Evolutionary conservation across 164 flowering plant genomes (phyloP), one percentile per base, ranked within the genome.

Genomic region (Magnolia sinica): DNA sequence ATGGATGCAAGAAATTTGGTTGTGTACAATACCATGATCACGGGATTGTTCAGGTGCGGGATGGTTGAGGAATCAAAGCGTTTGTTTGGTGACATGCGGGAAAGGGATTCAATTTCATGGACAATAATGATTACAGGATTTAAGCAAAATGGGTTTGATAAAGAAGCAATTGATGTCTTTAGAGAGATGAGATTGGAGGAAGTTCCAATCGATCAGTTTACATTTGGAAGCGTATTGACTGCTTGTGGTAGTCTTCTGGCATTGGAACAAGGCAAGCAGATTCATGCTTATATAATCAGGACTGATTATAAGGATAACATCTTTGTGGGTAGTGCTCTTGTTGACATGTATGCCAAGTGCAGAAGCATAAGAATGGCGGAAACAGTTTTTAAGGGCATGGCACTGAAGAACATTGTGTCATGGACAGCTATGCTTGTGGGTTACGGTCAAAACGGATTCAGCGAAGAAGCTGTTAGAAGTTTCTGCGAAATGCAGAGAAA

Each of bases 361-460:
- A 83, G 80, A 74, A 79, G 78, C 76, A 82, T 91, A 68, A 78
- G 68, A 70, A 85, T 72, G 80, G 95, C 97, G 31, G 96, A 92
- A 75, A 52, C 73, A 45, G 89, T 91, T 68, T 92, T 94, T 74
- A 81, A 77, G 79, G 80, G 77, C 79, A 94, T 92, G 96, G 59
- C 61, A 8, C 13, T 61, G 52, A 90, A 82, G 85, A 92, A 94
- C 80, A 90, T 89, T 64, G 87, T 92, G 19, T 89, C 97, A 3
- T 94, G 98, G 96, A 94, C 97, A 20, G 89, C 97, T 59, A 84
- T 94, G 91, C 80, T 92, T 19, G 95, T 90, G 76, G 98, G 96
- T 24, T 94, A 89, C 79, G 88, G 95, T 45, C 91, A 92, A 81
- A 94, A 90, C 78, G 97, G 96, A 9, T 82, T 76, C 71, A 84